Evolutionary conservation across 768 basidiomycete species (phyloP).

Genomic region (Phanerochaete sordida): DNA sequence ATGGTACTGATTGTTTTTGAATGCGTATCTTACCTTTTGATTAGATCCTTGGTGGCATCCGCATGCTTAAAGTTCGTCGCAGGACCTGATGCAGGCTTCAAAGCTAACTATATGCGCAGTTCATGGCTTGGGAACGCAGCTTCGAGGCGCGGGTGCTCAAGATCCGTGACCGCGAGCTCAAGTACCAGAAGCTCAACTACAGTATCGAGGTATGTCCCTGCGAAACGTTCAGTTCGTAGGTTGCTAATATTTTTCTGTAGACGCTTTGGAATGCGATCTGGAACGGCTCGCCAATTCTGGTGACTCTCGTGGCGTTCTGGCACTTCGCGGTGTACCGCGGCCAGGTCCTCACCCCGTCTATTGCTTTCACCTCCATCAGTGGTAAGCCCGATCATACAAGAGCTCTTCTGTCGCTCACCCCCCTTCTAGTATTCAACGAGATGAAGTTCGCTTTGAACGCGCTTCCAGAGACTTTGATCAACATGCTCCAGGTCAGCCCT

Average conservation of each 20-base stretch:
- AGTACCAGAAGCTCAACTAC: conserved; percentile 84
- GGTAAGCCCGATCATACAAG: conserved; percentile 27
- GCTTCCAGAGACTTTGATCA: conserved; percentile 88
- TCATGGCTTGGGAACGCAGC: conserved; percentile 94
- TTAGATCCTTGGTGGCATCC: conserved; percentile 77
- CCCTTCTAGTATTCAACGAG: conserved; percentile 75
- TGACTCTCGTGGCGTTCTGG: conserved; percentile 49
- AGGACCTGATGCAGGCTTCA: not conserved
- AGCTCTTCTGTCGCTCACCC: no score
- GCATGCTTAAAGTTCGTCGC: conserved; percentile 71
- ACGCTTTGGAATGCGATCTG: conserved; percentile 52
- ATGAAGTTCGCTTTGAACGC: conserved; percentile 87
- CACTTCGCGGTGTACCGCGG: conserved; percentile 70
- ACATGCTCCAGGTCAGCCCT: conserved; percentile 66
- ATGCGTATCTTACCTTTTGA: not conserved
- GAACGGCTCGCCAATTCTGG: conserved; percentile 45
- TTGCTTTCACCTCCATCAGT: conserved; percentile 69
- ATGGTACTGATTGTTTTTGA: not conserved
- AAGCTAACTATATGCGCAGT: conserved; percentile 36
- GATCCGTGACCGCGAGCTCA: conserved; percentile 77
- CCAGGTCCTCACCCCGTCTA: conserved; percentile 72
- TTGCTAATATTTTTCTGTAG: conserved; percentile 17
- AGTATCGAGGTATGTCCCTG: conserved; percentile 59
- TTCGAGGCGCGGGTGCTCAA: conserved; percentile 75
- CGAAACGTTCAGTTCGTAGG: not conserved